These are phyloP conservation scores for Mesembryanthemum crystallinum DNA, from an alignment of 148 eudicot genomes.

Conservation along the genomic window DNA sequence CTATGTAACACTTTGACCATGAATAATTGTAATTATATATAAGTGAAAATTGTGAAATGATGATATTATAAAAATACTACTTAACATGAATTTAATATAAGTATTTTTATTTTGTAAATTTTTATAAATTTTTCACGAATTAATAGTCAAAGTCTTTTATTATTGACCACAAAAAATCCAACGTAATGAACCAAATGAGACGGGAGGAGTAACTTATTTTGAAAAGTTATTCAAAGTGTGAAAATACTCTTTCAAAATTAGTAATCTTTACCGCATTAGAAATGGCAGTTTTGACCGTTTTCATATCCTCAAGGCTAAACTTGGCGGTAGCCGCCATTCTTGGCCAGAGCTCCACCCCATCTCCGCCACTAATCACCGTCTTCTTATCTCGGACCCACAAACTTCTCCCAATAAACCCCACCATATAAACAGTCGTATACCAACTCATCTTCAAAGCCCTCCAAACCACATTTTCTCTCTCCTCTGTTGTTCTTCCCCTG, in stretches of 20 bases:
- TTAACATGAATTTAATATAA: too few species aligned
- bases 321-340: conserved; percentile 60
- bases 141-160: too few species aligned
- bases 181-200: too few species aligned
- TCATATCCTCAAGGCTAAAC: conserved; percentile 64
- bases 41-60: too few species aligned
- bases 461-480: not conserved
- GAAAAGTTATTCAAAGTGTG: too few species aligned
- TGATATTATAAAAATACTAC: too few species aligned
- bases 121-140: too few species aligned
- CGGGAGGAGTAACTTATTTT: too few species aligned
- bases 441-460: conserved; percentile 36
- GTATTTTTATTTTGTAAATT: too few species aligned
- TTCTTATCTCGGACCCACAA: conserved; percentile 51
- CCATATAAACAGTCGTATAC: conserved; percentile 38
- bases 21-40: too few species aligned
- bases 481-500: not conserved
- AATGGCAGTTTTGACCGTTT: conserved; percentile 51
- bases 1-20: too few species aligned
- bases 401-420: conserved; percentile 41
- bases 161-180: too few species aligned
- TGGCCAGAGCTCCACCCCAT: conserved; percentile 84
- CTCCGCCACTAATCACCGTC: conserved; percentile 70
- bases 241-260: not conserved
- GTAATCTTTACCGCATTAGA: conserved; percentile 46